phyloP scores from a whole-genome alignment of 1,284 basidiomycete species.

The Garcileccinum viscosum region DNA sequence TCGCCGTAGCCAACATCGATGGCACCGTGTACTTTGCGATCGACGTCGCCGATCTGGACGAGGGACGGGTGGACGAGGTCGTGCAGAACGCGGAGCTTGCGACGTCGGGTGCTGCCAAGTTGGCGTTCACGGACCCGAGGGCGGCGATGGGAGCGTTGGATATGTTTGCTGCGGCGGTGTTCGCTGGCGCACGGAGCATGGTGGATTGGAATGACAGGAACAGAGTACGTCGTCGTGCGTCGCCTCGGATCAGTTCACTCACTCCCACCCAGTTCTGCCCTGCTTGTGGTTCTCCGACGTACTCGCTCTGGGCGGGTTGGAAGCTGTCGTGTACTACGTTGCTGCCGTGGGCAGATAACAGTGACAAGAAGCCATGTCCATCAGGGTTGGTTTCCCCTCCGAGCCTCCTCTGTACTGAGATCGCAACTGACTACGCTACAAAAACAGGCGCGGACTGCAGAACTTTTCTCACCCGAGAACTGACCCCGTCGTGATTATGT shows the following conservation, averaged over 20 bases:
- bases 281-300: conserved; percentile 81
- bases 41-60: conserved; percentile 65
- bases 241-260: conserved; percentile 1
- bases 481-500: conserved; percentile 93
- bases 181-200: conserved; percentile 79
- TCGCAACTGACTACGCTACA: conserved; percentile 4
- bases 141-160: conserved; percentile 61
- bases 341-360: conserved; percentile 72
- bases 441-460: conserved; percentile 76
- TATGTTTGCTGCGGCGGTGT: conserved; percentile 70
- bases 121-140: conserved; percentile 76
- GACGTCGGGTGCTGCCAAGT: conserved; percentile 41
- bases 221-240: conserved; percentile 54
- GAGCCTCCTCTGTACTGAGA: conserved; percentile 11
- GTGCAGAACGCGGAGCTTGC: conserved; percentile 48
- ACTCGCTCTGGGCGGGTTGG: conserved; percentile 96
- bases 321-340: conserved; percentile 84
- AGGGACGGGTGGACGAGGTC: conserved; percentile 50
- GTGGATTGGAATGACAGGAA: conserved; percentile 91
- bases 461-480: conserved; percentile 91
- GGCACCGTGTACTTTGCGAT: conserved; percentile 84
- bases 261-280: conserved; percentile 75
- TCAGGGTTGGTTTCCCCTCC: conserved; percentile 57
- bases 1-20: conserved; percentile 62
- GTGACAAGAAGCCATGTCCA: conserved; percentile 66